These are phyloP conservation scores for Acorus calamus DNA, from an alignment of 106 monocot species.

Conservation along the genomic window DNA sequence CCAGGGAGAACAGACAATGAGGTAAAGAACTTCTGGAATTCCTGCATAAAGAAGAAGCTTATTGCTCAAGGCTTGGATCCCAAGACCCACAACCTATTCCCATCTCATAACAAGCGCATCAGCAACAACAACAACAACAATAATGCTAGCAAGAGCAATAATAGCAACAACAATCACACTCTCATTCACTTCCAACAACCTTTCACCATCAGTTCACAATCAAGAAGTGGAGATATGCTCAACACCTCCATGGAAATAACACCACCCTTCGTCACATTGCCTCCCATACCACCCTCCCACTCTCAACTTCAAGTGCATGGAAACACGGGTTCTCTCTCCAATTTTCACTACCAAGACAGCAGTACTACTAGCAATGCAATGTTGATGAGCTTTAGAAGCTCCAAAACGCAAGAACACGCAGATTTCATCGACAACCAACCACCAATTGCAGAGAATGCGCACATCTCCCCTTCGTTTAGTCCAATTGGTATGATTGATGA, in stretches of 20 bases:
- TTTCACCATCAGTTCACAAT: conserved; percentile 59
- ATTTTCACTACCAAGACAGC: conserved; percentile 29
- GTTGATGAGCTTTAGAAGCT: conserved; percentile 48
- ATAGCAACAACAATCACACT: background rate
- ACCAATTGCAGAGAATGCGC: conserved; percentile 19
- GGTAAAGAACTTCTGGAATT: conserved; percentile 85
- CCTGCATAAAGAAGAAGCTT: no score
- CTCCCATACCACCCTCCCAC: conserved; percentile 10
- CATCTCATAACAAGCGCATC: no score
- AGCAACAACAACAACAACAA: no score
- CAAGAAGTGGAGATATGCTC: background rate
- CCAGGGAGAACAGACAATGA: conserved; percentile 79
- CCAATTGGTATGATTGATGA: conserved; percentile 34
- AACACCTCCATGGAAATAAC: conserved; percentile 13
- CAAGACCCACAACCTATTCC: no score
- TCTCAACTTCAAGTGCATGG: conserved; percentile 6
- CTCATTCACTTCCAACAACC: conserved; percentile 31
- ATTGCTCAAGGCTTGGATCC: no score
- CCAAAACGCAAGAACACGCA: conserved; percentile 13
- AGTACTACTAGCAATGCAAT: no score
- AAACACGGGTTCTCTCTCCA: background rate
- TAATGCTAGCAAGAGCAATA: conserved; percentile 12
- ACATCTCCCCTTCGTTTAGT: conserved; percentile 15
- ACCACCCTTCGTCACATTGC: conserved; percentile 17
- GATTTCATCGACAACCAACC: conserved; percentile 21